Conservation (phyloP, 257 asterid species). For the Jacaranda mimosifolia region DNA sequence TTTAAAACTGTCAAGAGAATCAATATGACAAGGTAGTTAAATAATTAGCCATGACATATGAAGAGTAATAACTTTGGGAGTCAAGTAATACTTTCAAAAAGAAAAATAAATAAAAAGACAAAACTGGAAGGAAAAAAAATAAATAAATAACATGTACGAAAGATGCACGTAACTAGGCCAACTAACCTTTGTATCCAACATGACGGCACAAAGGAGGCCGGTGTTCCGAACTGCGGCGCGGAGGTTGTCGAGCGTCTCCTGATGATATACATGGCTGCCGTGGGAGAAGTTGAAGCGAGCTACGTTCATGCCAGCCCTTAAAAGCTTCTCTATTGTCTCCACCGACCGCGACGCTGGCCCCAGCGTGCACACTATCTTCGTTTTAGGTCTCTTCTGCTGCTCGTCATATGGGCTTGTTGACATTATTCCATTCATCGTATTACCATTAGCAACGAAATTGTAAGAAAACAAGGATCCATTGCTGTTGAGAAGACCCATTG, state of each 20-base stretch:
- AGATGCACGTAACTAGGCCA: background rate
- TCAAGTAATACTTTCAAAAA: background rate
- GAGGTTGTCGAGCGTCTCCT: slow-evolving; percentile 56
- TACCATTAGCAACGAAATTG: background rate
- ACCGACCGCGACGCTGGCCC: slow-evolving; percentile 51
- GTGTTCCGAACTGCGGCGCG: slow-evolving; percentile 46
- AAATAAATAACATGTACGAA: too few species aligned
- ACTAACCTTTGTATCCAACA: slow-evolving; percentile 56
- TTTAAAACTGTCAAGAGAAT: too few species aligned
- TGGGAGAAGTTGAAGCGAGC: slow-evolving; percentile 59
- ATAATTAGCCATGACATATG: too few species aligned
- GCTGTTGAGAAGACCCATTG: slow-evolving; percentile 24
- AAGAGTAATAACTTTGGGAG: too few species aligned
- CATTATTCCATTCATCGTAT: background rate
- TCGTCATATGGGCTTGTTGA: background rate
- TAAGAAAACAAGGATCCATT: background rate
- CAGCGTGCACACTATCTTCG: slow-evolving; percentile 53
- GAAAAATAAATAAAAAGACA: background rate
- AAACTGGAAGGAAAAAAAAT: too few species aligned
- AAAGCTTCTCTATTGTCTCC: slow-evolving; percentile 46
- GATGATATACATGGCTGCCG: slow-evolving; percentile 51
- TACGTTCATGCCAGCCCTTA: slow-evolving; percentile 54
- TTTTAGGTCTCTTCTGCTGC: slow-evolving; percentile 37
- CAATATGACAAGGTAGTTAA: too few species aligned
- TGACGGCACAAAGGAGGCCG: slow-evolving; percentile 54